Evolutionary conservation across 1,284 basidiomycete genomes (phyloP).

Genomic region (Heterobasidion parviporum): DNA sequence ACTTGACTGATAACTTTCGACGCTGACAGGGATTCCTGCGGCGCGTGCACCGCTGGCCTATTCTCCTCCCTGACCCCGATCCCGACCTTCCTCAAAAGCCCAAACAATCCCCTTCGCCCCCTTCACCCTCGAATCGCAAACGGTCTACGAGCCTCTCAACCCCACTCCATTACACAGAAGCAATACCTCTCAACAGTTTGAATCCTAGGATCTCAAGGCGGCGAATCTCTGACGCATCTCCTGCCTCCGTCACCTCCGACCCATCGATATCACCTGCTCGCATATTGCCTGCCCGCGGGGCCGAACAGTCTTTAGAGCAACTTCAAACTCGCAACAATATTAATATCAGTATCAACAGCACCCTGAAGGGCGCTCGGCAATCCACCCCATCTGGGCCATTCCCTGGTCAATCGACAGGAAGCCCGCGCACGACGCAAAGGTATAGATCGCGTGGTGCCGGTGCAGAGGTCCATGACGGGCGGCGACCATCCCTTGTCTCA

Average conservation of each 20-base stretch:
- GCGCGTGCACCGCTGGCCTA: conserved; percentile 88
- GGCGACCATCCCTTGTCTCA: conserved; percentile 7
- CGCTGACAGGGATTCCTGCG: conserved; percentile 77
- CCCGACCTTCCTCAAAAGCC: conserved; percentile 3
- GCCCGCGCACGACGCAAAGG: not conserved
- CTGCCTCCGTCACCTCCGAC: conserved; percentile 1
- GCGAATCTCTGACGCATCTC: conserved; percentile 9
- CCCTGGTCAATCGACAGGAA: not conserved
- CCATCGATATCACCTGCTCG: not conserved
- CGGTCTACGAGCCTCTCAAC: conserved; percentile 11
- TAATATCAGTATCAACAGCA: not conserved
- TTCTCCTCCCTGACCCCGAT: conserved; percentile 36
- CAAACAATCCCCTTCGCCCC: conserved; percentile 5
- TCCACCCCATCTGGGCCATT: not conserved
- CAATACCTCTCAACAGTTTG: conserved; percentile 10
- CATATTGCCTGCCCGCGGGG: conserved; percentile 17
- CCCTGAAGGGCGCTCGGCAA: not conserved
- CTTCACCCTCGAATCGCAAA: conserved; percentile 10
- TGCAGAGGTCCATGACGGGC: not conserved
- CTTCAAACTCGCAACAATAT: conserved; percentile 12
- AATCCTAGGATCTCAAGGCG: conserved; percentile 8
- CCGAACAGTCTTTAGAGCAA: conserved; percentile 26
- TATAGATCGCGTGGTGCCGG: not conserved
- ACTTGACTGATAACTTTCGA: not conserved
- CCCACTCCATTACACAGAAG: conserved; percentile 8